Conservation (phyloP, 2,329 filamentous ascomycete species). For the Penicillium sp. region DNA sequence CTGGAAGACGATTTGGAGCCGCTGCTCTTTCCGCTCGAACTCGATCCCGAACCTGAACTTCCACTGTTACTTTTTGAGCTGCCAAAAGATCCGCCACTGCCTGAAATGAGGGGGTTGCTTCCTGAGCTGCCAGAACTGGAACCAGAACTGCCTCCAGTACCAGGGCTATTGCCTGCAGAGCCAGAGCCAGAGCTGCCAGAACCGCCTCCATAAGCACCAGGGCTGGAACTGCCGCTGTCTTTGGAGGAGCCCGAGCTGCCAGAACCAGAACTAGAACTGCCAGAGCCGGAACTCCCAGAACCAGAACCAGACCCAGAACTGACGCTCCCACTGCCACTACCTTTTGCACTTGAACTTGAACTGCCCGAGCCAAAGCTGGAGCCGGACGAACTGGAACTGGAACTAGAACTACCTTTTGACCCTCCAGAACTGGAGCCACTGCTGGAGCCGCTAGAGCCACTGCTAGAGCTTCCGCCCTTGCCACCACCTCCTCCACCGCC, state of each 20-base stretch:
- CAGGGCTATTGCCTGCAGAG: no score
- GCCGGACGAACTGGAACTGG: no score
- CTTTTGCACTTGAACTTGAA: background rate
- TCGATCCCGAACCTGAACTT: background rate
- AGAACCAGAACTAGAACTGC: constrained; percentile 17
- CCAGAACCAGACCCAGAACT: constrained; percentile 18
- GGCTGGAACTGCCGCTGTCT: constrained; percentile 8
- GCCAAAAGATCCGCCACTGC: background rate
- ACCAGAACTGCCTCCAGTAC: background rate
- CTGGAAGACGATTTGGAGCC: constrained; percentile 10
- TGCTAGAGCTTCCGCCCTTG: constrained; percentile 12
- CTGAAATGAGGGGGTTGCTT: no score
- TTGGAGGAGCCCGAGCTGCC: constrained; percentile 10
- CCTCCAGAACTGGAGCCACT: constrained; percentile 15
- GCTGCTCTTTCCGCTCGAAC: constrained; percentile 3
- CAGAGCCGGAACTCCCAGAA: constrained; percentile 1
- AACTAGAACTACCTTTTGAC: constrained; percentile 16
- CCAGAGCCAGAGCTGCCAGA: constrained; percentile 22
- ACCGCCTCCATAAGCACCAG: constrained; percentile 16
- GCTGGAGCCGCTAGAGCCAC: constrained; percentile 15
- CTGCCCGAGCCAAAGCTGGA: constrained; percentile 19
- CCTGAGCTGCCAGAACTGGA: constrained; percentile 3
- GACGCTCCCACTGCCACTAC: constrained; percentile 23
- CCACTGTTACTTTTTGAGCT: constrained; percentile 19
- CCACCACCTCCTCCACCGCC: constrained; percentile 42